A percentile compares a stretch with the other conserved stretches of the same genome.
phyloP scores from a whole-genome alignment of 352 stramenopile species.

The Globisporangium yorkense region DNA sequence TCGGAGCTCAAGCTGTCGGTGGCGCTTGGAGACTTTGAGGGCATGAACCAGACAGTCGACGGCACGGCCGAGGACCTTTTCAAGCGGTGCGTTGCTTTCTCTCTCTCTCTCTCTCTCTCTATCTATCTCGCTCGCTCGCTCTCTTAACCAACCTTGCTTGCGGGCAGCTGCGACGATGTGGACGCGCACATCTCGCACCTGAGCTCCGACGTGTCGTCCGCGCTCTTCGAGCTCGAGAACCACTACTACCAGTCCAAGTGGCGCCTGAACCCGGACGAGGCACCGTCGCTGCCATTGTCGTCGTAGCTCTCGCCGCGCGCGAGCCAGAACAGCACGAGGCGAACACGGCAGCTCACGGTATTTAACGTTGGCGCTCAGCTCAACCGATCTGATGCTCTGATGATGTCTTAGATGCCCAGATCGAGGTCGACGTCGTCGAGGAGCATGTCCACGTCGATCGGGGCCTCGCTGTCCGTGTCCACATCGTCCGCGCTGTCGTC shows the following conservation, averaged over 20 bases:
- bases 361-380: neutral
- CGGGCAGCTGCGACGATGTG: constrained; percentile 65
- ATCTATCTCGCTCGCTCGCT: neutral
- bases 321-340: neutral
- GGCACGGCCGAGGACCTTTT: constrained; percentile 58
- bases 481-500: constrained; percentile 28
- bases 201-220: constrained; percentile 71
- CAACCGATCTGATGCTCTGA: neutral
- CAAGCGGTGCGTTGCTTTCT: constrained; percentile 33
- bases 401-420: constrained; percentile 13
- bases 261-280: constrained; percentile 24
- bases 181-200: constrained; percentile 73
- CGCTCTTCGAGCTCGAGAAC: constrained; percentile 77
- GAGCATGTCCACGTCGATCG: constrained; percentile 16
- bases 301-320: neutral
- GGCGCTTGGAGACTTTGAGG: constrained; percentile 75
- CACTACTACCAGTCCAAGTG: constrained; percentile 85
- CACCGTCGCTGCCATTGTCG: neutral
- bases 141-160: neutral
- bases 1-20: constrained; percentile 81
- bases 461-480: constrained; percentile 17
- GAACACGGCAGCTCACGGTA: neutral
- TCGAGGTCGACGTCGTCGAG: constrained; percentile 25
- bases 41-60: constrained; percentile 84
- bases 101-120: neutral